Conservation (phyloP, 2,329 filamentous ascomycete genomes). For the Neonectria neomacrospora region DNA sequence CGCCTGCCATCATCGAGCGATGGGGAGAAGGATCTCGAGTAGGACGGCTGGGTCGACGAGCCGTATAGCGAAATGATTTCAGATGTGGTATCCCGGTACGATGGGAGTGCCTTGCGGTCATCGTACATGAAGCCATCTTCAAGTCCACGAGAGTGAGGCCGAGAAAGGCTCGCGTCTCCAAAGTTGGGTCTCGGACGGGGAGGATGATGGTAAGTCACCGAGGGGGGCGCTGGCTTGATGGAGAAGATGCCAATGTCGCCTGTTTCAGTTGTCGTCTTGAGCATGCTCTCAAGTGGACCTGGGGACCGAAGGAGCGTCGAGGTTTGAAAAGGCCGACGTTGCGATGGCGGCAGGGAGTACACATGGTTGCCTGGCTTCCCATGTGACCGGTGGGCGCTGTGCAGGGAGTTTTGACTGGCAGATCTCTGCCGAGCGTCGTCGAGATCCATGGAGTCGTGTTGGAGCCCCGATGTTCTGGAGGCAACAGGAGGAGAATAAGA, state of each 20-base stretch:
- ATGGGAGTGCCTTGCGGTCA: slow-evolving; percentile 58
- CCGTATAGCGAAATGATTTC: slow-evolving; percentile 68
- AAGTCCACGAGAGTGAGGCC: slow-evolving; percentile 45
- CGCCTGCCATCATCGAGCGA: slow-evolving; percentile 58
- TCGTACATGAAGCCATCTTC: slow-evolving; percentile 51
- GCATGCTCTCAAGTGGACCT: slow-evolving; percentile 70
- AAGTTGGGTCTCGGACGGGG: slow-evolving; percentile 46
- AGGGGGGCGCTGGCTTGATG: slow-evolving; percentile 52
- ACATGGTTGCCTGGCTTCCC: slow-evolving; percentile 32
- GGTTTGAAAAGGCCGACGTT: slow-evolving; percentile 56
- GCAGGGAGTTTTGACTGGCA: slow-evolving; percentile 55
- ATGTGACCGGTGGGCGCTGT: slow-evolving; percentile 47
- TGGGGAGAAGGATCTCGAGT: slow-evolving; percentile 55
- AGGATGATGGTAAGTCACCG: slow-evolving; percentile 45
- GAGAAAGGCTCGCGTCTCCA: slow-evolving; percentile 44
- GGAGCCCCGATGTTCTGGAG: slow-evolving; percentile 17
- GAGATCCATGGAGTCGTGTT: slow-evolving; percentile 45
- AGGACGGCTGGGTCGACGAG: slow-evolving; percentile 60
- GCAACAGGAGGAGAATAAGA: slow-evolving; percentile 21
- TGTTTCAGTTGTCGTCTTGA: slow-evolving; percentile 73
- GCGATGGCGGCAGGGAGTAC: slow-evolving; percentile 38
- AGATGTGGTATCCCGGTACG: slow-evolving; percentile 62
- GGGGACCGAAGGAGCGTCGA: slow-evolving; percentile 58
- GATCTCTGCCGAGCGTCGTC: slow-evolving; percentile 47
- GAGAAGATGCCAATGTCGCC: slow-evolving; percentile 73